Conservation (phyloP, 2,329 filamentous ascomycete genomes). For the Shiraia bambusicola region DNA sequence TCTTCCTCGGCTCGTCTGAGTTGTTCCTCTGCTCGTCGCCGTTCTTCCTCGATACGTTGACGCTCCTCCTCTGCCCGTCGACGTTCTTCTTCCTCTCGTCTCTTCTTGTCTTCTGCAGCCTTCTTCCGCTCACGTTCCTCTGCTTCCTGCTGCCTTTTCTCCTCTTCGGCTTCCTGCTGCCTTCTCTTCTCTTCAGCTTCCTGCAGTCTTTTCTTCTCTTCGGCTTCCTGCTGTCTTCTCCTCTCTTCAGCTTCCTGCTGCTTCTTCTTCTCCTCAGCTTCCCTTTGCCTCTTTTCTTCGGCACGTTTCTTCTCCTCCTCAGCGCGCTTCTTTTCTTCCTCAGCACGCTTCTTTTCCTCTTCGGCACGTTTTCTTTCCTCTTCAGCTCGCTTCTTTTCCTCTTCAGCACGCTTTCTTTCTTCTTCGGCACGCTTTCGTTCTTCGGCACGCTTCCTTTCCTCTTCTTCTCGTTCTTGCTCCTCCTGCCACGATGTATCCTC, state of each 20-base stretch:
- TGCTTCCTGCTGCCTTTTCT: conserved; percentile 27
- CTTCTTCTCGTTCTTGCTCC: conserved; percentile 46
- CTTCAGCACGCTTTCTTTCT: conserved; percentile 27
- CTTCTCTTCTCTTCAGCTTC: conserved; percentile 47
- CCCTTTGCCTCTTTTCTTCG: conserved; percentile 59
- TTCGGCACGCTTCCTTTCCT: conserved; percentile 64
- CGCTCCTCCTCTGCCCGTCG: conserved; percentile 51
- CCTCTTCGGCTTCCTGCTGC: conserved; percentile 66
- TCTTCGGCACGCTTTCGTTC: too few species aligned
- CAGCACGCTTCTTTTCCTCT: too few species aligned
- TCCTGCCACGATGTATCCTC: conserved; percentile 37
- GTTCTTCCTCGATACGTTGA: conserved; percentile 47
- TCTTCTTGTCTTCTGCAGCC: conserved; percentile 45
- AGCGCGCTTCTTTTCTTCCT: conserved; percentile 43
- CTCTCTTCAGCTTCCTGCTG: conserved; percentile 33
- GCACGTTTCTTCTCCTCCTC: conserved; percentile 47
- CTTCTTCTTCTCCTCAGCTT: conserved; percentile 59
- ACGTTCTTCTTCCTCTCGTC: conserved; percentile 37
- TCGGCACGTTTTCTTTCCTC: conserved; percentile 58
- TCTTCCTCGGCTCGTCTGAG: conserved; percentile 12
- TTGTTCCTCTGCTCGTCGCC: conserved; percentile 45
- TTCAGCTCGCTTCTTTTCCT: conserved; percentile 31
- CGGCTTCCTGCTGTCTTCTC: conserved; percentile 51
- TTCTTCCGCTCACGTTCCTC: conserved; percentile 48
- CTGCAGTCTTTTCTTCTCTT: conserved; percentile 52